Evolutionary conservation across 257 asterid species (phyloP), one percentile per base, ranked within the genome.

Genomic region (Gentiana macrophylla): DNA sequence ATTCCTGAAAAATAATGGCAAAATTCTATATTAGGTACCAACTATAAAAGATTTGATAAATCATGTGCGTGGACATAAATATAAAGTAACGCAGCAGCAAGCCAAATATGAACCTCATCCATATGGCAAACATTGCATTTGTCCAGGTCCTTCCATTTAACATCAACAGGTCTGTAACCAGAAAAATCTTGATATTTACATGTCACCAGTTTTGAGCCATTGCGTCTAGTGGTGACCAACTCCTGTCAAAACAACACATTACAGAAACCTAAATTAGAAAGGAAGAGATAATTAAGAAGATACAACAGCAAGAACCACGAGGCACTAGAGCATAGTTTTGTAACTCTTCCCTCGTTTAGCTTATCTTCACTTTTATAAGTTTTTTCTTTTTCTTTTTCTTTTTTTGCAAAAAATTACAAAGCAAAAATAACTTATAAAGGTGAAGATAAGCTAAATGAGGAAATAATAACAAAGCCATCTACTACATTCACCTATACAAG

Each of bases 101-200:
- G 65, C 59, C 12, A 64, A 71, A 37, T 62, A 59, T 62, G 46
- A 32, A 91, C 98, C 94, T 92, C 98, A 59, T 92, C 98, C 98
- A 92, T 92, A 72, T 88, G 95, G 79, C 98, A 92, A 48, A 92
- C 98, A 62, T 86, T 83, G 80, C 98, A 92, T 76, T 88, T 92
- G 68, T 92, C 99, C 66, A 92, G 94, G 78, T 92, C 99, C 63
- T 80, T 83, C 99, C 99, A 92, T 49, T 77, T 86, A 70, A 88
- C 95, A 46, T 78, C 80, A 66, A 92, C 97, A 61, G 86, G 78
- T 63, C 95, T 78, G 77, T 78, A 80, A 58, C 90, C 86, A 66
- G 55, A 72, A 71, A 86, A 74, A 50, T 75, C 72, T 62, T 76
- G 83, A 63, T 60, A 52, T 71, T 80, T 80, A 72, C 64, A 78